phyloP scores from a whole-genome alignment of 495 filamentous ascomycete species.

The Aspergillus egyptiacus region DNA sequence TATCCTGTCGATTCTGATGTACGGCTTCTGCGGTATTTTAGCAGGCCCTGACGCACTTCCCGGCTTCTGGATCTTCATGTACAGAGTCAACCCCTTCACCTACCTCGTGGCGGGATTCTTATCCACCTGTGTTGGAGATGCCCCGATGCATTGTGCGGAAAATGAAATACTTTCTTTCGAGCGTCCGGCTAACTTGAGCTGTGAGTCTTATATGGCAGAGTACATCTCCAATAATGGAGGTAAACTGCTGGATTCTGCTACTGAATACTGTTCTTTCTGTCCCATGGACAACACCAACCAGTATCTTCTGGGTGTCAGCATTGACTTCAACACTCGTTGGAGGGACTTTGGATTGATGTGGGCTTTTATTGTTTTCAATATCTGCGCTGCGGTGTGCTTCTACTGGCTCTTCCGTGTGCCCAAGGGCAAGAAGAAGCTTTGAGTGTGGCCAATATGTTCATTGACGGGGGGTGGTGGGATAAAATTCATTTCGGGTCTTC shows the following conservation, averaged over 20 bases:
- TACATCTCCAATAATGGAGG: slow-evolving; percentile 44
- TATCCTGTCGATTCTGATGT: no score
- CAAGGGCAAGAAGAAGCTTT: no score
- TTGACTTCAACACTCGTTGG: slow-evolving; percentile 31
- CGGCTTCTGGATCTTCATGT: slow-evolving; percentile 74
- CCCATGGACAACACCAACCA: slow-evolving; percentile 34
- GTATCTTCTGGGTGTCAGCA: slow-evolving; percentile 28
- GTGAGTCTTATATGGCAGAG: slow-evolving; percentile 45
- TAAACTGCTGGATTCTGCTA: slow-evolving; percentile 42
- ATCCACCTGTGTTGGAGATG: slow-evolving; percentile 46
- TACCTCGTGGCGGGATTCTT: slow-evolving; percentile 54
- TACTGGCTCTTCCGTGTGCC: slow-evolving; percentile 47
- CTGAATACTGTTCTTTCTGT: slow-evolving; percentile 36
- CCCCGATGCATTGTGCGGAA: slow-evolving; percentile 43
- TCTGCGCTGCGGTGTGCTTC: slow-evolving; percentile 35
- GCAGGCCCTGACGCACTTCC: slow-evolving; percentile 51
- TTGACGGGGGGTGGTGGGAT: no score
- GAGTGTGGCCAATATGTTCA: no score
- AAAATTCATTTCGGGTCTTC: no score
- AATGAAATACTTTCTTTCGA: slow-evolving; percentile 50
- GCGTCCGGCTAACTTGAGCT: slow-evolving; percentile 44
- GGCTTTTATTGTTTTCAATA: slow-evolving; percentile 44
- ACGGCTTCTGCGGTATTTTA: slow-evolving; percentile 56
- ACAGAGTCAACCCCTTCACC: slow-evolving; percentile 61
- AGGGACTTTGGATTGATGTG: slow-evolving; percentile 47